Conservation (phyloP, 371 early-diverging fungal genomes). For the Coemansia linderi region DNA sequence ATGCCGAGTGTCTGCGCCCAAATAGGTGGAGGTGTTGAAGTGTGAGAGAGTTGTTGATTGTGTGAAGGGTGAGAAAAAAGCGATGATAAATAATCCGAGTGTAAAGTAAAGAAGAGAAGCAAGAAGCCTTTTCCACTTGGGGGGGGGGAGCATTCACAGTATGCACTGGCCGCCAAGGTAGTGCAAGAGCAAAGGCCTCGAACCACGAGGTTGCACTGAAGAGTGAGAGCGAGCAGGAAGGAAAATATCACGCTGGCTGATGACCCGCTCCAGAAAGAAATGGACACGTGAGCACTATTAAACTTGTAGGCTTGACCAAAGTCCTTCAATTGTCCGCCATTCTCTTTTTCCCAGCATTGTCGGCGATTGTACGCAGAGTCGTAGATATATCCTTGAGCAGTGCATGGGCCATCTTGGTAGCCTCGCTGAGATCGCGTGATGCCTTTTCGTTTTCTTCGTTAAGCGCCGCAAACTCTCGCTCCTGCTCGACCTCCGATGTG, state of each 20-base stretch:
- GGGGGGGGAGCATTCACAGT: neutral
- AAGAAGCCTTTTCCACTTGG: neutral
- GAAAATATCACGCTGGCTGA: neutral
- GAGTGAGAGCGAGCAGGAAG: neutral
- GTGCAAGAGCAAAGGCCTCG: constrained; percentile 7
- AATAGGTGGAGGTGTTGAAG: neutral
- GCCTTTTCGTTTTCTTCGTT: constrained; percentile 34
- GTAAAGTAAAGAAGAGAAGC: constrained; percentile 8
- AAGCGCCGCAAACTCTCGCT: constrained; percentile 38
- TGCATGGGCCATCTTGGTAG: constrained; percentile 27
- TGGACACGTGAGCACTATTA: constrained; percentile 5
- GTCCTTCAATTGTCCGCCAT: constrained; percentile 2
- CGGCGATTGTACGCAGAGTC: constrained; percentile 32
- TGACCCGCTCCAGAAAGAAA: neutral
- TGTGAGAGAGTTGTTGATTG: neutral
- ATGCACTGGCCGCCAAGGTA: constrained; percentile 2
- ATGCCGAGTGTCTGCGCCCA: constrained; percentile 5
- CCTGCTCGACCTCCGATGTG: constrained; percentile 32
- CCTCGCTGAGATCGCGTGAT: constrained; percentile 32
- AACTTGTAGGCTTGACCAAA: neutral
- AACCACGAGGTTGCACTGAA: constrained; percentile 11
- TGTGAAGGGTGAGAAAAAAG: neutral
- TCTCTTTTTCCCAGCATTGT: constrained; percentile 23
- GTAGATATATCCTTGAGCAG: constrained; percentile 25
- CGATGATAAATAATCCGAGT: neutral